Conservation (phyloP, 1,284 basidiomycete species). For the Cryptococcus sp. region DNA sequence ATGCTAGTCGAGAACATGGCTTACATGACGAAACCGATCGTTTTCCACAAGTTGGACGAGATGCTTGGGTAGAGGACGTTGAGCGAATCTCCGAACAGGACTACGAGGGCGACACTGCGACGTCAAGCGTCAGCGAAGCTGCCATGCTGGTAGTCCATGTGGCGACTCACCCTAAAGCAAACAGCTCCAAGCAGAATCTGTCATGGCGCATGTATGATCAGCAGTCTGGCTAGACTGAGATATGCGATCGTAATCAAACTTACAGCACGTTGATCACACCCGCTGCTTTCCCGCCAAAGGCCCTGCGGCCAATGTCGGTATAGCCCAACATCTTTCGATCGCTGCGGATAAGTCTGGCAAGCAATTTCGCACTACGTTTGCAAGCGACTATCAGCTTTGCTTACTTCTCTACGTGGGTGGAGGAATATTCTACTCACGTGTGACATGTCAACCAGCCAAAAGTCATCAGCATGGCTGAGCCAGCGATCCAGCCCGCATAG, state of each 20-base stretch:
- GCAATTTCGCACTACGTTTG: slow-evolving; percentile 70
- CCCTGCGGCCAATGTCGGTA: slow-evolving; percentile 82
- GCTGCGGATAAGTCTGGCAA: slow-evolving; percentile 70
- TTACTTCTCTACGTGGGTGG: not conserved
- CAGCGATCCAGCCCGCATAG: slow-evolving; percentile 80
- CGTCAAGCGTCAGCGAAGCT: slow-evolving; percentile 6
- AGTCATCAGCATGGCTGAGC: slow-evolving; percentile 70
- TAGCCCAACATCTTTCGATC: slow-evolving; percentile 77
- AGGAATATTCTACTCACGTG: slow-evolving; percentile 62
- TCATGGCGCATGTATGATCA: slow-evolving; percentile 1
- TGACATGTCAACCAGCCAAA: slow-evolving; percentile 83
- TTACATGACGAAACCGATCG: slow-evolving; percentile 71
- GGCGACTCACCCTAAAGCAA: slow-evolving; percentile 57
- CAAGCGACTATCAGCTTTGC: not conserved
- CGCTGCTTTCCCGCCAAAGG: slow-evolving; percentile 74
- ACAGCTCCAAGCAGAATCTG: slow-evolving; percentile 78
- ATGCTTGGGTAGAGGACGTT: slow-evolving; percentile 68
- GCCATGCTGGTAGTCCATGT: not conserved
- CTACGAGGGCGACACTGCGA: slow-evolving; percentile 74
- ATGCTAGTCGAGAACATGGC: slow-evolving; percentile 28
- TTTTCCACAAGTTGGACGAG: slow-evolving; percentile 72
- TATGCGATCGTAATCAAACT: slow-evolving; percentile 53
- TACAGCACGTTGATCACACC: slow-evolving; percentile 44
- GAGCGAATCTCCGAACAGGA: slow-evolving; percentile 82
- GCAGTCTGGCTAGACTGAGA: not conserved